Conservation (phyloP, 1,284 basidiomycete genomes). For the Nidula niveotomentosa region DNA sequence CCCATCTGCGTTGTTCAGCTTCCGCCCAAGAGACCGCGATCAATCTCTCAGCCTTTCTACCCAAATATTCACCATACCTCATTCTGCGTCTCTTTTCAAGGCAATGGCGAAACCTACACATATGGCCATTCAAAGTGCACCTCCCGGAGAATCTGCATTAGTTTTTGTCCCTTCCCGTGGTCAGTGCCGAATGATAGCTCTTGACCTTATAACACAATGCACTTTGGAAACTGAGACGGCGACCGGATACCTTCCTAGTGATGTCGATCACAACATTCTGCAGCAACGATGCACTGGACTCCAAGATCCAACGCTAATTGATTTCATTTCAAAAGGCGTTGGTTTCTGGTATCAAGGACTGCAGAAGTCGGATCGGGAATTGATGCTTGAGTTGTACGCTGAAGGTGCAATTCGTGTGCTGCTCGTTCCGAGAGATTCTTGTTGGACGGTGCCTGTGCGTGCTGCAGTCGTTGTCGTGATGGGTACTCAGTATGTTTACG, state of each 20-base stretch:
- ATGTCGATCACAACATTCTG: constrained; percentile 54
- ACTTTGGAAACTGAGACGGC: constrained; percentile 75
- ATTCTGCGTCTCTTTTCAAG: constrained; percentile 88
- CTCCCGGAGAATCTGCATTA: constrained; percentile 56
- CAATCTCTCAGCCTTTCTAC: constrained; percentile 73
- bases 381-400: constrained; percentile 84
- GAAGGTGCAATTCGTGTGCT: constrained; percentile 84
- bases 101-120: constrained; percentile 93
- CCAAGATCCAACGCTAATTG: constrained; percentile 65
- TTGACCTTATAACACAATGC: constrained; percentile 87
- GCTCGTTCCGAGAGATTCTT: constrained; percentile 79
- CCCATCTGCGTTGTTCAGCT: constrained; percentile 68
- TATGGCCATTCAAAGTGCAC: constrained; percentile 49
- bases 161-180: constrained; percentile 89
- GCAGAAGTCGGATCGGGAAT: constrained; percentile 65
- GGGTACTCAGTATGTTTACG: constrained; percentile 86
- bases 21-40: constrained; percentile 83
- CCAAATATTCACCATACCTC: constrained; percentile 84
- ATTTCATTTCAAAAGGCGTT: constrained; percentile 87
- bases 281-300: constrained; percentile 64
- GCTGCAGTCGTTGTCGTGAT: constrained; percentile 86
- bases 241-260: constrained; percentile 68
- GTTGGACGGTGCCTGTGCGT: constrained; percentile 85
- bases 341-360: constrained; percentile 86
- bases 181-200: constrained; percentile 80